Percentiles rank a stretch among this genome's conserved stretches.
These are phyloP conservation scores for Neckera pumila DNA, from an alignment of 225 moss, liverwort and hornwort genomes.

Conservation along the genomic window DNA sequence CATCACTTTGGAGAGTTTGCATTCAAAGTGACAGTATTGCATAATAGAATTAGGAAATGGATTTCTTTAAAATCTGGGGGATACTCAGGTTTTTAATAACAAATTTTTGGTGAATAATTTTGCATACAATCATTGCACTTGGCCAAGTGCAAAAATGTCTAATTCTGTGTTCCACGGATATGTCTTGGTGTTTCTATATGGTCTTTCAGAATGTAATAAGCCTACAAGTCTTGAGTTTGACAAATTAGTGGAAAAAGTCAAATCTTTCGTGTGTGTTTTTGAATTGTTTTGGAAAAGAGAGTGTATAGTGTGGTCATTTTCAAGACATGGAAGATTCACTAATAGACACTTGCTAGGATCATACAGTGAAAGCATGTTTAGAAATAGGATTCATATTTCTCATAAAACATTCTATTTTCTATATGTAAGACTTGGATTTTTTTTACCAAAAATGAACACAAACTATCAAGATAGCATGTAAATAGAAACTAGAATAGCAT, in stretches of 20 bases:
- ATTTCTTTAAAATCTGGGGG: too few relatives aligned
- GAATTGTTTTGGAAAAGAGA: not conserved
- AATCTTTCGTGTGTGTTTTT: not conserved
- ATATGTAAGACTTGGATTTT: not conserved
- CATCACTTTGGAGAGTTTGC: too few relatives aligned
- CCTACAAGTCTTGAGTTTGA: not conserved
- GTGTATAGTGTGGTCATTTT: not conserved
- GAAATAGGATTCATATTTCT: not conserved
- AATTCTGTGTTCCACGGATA: too few relatives aligned
- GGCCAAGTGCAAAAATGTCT: too few relatives aligned
- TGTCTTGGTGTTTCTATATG: not conserved
- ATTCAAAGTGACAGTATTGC: too few relatives aligned
- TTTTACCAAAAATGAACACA: not conserved
- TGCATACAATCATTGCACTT: too few relatives aligned
- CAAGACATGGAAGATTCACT: accelerated
- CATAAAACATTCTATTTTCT: not conserved
- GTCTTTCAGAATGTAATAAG: not conserved
- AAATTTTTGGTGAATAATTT: too few relatives aligned
- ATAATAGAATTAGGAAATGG: too few relatives aligned
- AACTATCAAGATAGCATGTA: accelerated
- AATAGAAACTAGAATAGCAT: accelerated
- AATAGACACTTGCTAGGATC: not conserved
- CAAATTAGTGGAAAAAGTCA: not conserved
- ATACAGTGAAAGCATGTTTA: accelerated
- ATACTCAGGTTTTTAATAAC: too few relatives aligned